A percentile compares a stretch with the other conserved stretches of the same genome.
phyloP scores from a whole-genome alignment of 345 rosid genomes.

The Ceriops tagal region DNA sequence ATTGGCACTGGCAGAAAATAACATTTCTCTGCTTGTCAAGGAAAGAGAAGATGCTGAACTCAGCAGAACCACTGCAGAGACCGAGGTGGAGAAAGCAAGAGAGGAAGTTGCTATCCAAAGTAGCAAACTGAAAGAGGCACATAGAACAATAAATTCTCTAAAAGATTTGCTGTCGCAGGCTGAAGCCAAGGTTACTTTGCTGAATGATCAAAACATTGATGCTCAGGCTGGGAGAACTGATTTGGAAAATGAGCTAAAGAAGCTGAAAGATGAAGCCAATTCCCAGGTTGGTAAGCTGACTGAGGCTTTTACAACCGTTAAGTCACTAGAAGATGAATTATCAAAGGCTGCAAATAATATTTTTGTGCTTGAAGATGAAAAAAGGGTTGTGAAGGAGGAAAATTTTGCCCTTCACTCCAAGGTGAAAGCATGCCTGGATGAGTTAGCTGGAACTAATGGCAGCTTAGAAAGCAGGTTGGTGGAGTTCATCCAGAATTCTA shows the following conservation, averaged over 20 bases:
- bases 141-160: slow-evolving; percentile 53
- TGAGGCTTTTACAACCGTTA: slow-evolving; percentile 47
- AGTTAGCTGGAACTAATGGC: slow-evolving; percentile 64
- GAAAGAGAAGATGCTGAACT: slow-evolving; percentile 71
- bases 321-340: slow-evolving; percentile 57
- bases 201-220: slow-evolving; percentile 49
- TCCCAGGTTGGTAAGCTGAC: slow-evolving; percentile 45
- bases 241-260: slow-evolving; percentile 56
- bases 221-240: slow-evolving; percentile 31
- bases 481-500: slow-evolving; percentile 50
- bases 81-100: slow-evolving; percentile 52
- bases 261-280: slow-evolving; percentile 54
- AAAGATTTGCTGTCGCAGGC: slow-evolving; percentile 52
- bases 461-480: slow-evolving; percentile 47
- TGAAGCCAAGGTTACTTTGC: slow-evolving; percentile 43
- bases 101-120: slow-evolving; percentile 49
- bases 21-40: slow-evolving; percentile 44
- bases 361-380: slow-evolving; percentile 56
- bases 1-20: slow-evolving; percentile 51
- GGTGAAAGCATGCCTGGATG: slow-evolving; percentile 72
- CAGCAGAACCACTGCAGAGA: slow-evolving; percentile 44
- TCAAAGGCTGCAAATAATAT: slow-evolving; percentile 46
- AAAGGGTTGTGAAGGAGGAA: slow-evolving; percentile 55
- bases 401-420: slow-evolving; percentile 55
- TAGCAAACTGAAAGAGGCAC: slow-evolving; percentile 52